These are phyloP conservation scores for Sporobolomyces phaffii DNA, from an alignment of 768 basidiomycete species.

Conservation along the genomic window DNA sequence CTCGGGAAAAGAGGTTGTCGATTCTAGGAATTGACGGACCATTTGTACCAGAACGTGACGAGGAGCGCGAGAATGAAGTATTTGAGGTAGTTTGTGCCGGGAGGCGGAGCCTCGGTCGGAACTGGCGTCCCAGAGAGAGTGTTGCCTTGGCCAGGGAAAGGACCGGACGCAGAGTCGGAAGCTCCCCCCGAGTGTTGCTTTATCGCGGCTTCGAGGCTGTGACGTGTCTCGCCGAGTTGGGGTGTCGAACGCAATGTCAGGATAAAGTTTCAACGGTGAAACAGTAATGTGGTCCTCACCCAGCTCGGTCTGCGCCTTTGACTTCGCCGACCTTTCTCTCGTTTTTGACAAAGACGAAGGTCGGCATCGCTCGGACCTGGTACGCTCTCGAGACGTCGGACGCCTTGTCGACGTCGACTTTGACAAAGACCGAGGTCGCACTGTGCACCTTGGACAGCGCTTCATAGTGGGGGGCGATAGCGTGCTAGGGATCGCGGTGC, in stretches of 20 bases:
- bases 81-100: neutral
- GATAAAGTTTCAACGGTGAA: neutral
- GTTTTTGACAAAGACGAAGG: slow-evolving; percentile 47
- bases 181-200: slow-evolving; percentile 4
- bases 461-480: slow-evolving; percentile 47
- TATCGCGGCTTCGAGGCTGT: slow-evolving; percentile 34
- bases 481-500: slow-evolving; percentile 1
- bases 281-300: no score
- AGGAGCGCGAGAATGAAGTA: neutral
- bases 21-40: neutral
- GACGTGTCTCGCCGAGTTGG: neutral
- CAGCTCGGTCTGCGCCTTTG: slow-evolving; percentile 43
- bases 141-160: slow-evolving; percentile 33
- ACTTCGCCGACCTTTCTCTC: slow-evolving; percentile 46
- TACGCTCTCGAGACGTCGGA: slow-evolving; percentile 45
- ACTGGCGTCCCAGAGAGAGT: slow-evolving; percentile 21
- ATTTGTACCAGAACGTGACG: neutral
- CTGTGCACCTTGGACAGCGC: slow-evolving; percentile 45
- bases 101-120: slow-evolving; percentile 17
- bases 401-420: slow-evolving; percentile 49
- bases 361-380: slow-evolving; percentile 48
- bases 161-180: neutral
- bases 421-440: slow-evolving; percentile 45
- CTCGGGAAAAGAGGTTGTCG: no score
- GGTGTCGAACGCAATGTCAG: no score